Evolutionary conservation across 306 rosid genomes (phyloP).

Genomic region (Cicer bijugum): DNA sequence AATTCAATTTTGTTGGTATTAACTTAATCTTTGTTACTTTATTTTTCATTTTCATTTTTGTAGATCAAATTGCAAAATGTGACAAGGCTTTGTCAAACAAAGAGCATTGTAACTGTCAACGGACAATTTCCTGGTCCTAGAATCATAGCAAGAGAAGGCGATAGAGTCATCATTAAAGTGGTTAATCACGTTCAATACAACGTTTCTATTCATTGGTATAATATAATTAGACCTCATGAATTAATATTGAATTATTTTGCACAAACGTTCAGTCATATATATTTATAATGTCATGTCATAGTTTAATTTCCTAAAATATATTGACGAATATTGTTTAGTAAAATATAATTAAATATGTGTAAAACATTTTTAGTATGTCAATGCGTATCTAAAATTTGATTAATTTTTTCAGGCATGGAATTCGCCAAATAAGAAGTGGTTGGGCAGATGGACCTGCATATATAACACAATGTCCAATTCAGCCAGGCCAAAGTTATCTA

Average conservation of each 20-base stretch:
- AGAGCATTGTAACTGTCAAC: constrained; percentile 72
- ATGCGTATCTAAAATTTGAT: neutral
- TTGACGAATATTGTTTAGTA: no score
- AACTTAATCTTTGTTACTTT: neutral
- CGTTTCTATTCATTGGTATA: constrained; percentile 67
- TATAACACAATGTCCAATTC: constrained; percentile 79
- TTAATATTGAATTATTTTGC: neutral
- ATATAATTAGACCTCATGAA: neutral
- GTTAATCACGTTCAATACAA: constrained; percentile 67
- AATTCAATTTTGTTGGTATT: neutral
- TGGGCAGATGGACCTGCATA: constrained; percentile 89
- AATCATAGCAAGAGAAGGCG: constrained; percentile 82
- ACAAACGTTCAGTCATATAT: no score
- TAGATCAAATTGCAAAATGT: constrained; percentile 66
- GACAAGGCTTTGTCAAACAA: constrained; percentile 73
- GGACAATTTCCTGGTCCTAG: constrained; percentile 71
- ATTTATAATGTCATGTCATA: no score
- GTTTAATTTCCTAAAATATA: no score
- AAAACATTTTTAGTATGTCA: neutral
- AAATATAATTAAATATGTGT: no score
- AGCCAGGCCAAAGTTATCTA: constrained; percentile 58
- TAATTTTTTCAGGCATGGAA: constrained; percentile 57
- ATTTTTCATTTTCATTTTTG: neutral
- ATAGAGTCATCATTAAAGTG: constrained; percentile 62
- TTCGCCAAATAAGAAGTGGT: constrained; percentile 64